Percentiles rank a stretch among this genome's conserved stretches.
phyloP scores from a whole-genome alignment of 768 basidiomycete species.

The Podaxis sp. region DNA sequence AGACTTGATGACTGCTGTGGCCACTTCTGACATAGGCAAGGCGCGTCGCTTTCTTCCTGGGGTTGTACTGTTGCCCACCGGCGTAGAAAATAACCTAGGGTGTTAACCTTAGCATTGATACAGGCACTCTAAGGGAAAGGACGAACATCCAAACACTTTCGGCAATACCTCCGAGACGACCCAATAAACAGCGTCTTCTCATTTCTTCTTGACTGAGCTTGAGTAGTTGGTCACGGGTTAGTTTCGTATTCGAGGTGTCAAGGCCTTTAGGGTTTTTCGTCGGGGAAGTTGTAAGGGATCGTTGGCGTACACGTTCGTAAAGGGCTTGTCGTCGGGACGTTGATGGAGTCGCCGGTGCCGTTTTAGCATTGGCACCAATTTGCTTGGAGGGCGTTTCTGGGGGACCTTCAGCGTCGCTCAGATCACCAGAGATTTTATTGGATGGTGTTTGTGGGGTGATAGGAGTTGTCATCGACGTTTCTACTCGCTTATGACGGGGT shows the following conservation, averaged over 20 bases:
- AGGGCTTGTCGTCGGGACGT: slow-evolving; percentile 77
- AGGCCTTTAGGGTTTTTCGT: slow-evolving; percentile 47
- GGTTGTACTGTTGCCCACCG: slow-evolving; percentile 48
- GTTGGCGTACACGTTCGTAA: slow-evolving; percentile 76
- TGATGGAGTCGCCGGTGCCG: slow-evolving; percentile 66
- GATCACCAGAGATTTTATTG: slow-evolving; percentile 26
- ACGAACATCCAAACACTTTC: slow-evolving; percentile 87
- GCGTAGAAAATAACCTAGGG: slow-evolving; percentile 70
- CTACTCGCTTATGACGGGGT: slow-evolving; percentile 51
- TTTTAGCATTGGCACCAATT: slow-evolving; percentile 49
- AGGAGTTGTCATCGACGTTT: slow-evolving; percentile 35
- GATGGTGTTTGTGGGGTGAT: slow-evolving; percentile 44
- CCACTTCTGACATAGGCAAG: slow-evolving; percentile 65
- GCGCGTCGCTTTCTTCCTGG: slow-evolving; percentile 68
- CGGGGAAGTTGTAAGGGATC: slow-evolving; percentile 66
- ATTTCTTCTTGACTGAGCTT: slow-evolving; percentile 78
- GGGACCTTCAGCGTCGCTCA: slow-evolving; percentile 31
- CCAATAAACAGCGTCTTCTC: slow-evolving; percentile 71
- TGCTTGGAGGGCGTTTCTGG: slow-evolving; percentile 68
- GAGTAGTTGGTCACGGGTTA: slow-evolving; percentile 65
- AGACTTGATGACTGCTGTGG: slow-evolving; percentile 70
- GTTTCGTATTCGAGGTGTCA: slow-evolving; percentile 39
- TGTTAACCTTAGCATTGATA: slow-evolving; percentile 7
- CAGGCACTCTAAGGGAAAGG: slow-evolving; percentile 9
- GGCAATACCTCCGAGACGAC: slow-evolving; percentile 77